Conservation (phyloP, 2,329 filamentous ascomycete genomes). For the Beauveria pseudobassiana region DNA sequence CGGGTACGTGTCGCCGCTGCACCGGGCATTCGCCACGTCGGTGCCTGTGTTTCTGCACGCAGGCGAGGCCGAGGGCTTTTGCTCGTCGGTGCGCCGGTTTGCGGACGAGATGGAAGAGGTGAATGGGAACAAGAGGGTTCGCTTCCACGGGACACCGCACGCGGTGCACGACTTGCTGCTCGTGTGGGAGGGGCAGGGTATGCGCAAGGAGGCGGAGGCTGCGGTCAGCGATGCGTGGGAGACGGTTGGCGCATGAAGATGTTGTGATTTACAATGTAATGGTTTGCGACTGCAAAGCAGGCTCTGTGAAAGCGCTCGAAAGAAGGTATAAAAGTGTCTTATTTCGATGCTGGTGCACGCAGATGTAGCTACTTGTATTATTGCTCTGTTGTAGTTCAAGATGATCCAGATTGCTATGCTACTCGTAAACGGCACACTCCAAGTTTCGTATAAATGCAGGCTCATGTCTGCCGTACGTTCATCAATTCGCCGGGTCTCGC, state of each 20-base stretch:
- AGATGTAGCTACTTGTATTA: no score
- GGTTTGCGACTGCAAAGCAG: no score
- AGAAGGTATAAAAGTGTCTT: no score
- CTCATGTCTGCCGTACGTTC: no score
- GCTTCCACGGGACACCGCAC: background rate
- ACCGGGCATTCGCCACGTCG: constrained; percentile 1
- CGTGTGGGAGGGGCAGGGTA: background rate
- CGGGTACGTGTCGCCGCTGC: constrained; percentile 4
- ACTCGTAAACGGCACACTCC: no score
- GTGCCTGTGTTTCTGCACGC: constrained; percentile 9
- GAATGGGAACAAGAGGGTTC: background rate
- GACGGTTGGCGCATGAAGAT: background rate
- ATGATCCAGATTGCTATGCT: no score
- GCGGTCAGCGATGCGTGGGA: background rate
- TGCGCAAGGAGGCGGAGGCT: constrained; percentile 3
- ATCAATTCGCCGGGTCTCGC: no score
- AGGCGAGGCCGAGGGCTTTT: constrained; percentile 8
- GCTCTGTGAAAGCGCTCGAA: no score
- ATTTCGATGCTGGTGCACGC: no score
- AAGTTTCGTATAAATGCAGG: no score
- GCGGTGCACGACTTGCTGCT: constrained; percentile 4
- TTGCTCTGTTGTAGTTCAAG: no score
- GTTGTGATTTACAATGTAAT: background rate
- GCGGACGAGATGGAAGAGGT: constrained; percentile 1
- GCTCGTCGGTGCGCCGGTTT: background rate